These are phyloP conservation scores for Nevesoporus exiguus DNA, from an alignment of 768 basidiomycete species.

Conservation along the genomic window DNA sequence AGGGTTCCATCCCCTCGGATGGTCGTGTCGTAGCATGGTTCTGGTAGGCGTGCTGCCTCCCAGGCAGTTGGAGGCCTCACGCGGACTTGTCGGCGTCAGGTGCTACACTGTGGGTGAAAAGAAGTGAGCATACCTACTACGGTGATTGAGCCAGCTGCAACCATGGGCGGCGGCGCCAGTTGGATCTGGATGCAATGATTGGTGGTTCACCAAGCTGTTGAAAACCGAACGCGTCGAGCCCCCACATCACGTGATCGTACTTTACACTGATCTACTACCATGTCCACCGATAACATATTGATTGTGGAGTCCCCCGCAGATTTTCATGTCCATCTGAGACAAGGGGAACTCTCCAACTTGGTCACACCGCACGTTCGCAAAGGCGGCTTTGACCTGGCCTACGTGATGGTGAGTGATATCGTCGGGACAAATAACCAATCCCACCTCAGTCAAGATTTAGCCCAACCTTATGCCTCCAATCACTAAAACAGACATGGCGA, in stretches of 20 bases:
- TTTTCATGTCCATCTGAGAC: conserved; percentile 96
- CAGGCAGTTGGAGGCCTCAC: conserved; percentile 83
- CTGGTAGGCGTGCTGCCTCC: conserved; percentile 84
- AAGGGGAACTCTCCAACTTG: conserved; percentile 75
- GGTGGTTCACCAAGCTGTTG: conserved; percentile 12
- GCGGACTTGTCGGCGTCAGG: conserved; percentile 57
- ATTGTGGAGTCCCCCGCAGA: conserved; percentile 63
- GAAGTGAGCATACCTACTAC: conserved; percentile 60
- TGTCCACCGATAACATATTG: conserved; percentile 22
- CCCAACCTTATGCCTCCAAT: conserved; percentile 92
- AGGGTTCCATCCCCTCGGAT: conserved; percentile 86
- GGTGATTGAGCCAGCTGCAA: conserved; percentile 82
- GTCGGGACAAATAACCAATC: conserved; percentile 3
- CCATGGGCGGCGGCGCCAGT: conserved; percentile 45
- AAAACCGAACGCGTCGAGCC: conserved; percentile 29
- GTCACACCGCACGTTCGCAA: conserved; percentile 86
- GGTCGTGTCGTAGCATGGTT: conserved; percentile 62
- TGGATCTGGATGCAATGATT: conserved; percentile 2
- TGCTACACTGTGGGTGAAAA: background rate
- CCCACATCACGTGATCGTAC: conserved; percentile 30
- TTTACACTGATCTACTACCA: conserved; percentile 19
- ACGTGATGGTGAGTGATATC: conserved; percentile 79
- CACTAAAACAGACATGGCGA: conserved; percentile 73
- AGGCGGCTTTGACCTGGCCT: conserved; percentile 89
- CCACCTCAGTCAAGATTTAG: conserved; percentile 39